These are phyloP conservation scores for Cenococcum geophilum DNA, from an alignment of 495 filamentous ascomycete genomes.

Conservation along the genomic window DNA sequence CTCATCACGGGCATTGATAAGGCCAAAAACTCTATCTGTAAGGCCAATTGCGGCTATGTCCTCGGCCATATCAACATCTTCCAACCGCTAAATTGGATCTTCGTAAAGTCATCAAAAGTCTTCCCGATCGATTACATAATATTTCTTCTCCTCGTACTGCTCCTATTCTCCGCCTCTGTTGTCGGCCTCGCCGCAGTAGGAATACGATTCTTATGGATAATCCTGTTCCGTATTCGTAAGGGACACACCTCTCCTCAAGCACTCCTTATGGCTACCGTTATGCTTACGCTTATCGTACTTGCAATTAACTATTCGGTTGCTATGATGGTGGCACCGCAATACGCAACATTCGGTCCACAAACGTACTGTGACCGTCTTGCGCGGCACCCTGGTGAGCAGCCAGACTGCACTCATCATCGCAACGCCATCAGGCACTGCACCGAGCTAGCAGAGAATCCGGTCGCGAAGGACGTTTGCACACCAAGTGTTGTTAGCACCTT, in stretches of 20 bases:
- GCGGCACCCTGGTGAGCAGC: constrained; percentile 51
- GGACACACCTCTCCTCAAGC: constrained; percentile 89
- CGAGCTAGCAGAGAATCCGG: constrained; percentile 57
- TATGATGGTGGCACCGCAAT: constrained; percentile 90
- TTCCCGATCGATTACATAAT: constrained; percentile 92
- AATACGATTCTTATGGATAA: constrained; percentile 93
- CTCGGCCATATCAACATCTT: constrained; percentile 87
- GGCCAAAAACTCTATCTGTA: constrained; percentile 88
- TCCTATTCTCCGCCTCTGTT: constrained; percentile 81
- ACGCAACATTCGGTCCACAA: constrained; percentile 89
- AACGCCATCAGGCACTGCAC: constrained; percentile 75
- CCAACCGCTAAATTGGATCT: constrained; percentile 88
- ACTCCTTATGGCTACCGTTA: constrained; percentile 80
- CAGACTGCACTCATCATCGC: constrained; percentile 70
- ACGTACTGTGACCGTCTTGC: constrained; percentile 75
- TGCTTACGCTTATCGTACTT: constrained; percentile 80
- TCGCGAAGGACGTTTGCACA: constrained; percentile 72
- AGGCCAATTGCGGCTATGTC: constrained; percentile 84
- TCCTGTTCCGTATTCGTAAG: constrained; percentile 80
- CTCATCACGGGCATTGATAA: constrained; percentile 94
- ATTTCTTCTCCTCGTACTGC: constrained; percentile 71
- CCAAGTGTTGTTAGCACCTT: constrained; percentile 86
- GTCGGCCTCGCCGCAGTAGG: constrained; percentile 79
- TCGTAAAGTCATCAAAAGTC: constrained; percentile 71
- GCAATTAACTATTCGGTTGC: constrained; percentile 86